Conservation (phyloP, 2,329 filamentous ascomycete genomes). For the Colletotrichum sp. region DNA sequence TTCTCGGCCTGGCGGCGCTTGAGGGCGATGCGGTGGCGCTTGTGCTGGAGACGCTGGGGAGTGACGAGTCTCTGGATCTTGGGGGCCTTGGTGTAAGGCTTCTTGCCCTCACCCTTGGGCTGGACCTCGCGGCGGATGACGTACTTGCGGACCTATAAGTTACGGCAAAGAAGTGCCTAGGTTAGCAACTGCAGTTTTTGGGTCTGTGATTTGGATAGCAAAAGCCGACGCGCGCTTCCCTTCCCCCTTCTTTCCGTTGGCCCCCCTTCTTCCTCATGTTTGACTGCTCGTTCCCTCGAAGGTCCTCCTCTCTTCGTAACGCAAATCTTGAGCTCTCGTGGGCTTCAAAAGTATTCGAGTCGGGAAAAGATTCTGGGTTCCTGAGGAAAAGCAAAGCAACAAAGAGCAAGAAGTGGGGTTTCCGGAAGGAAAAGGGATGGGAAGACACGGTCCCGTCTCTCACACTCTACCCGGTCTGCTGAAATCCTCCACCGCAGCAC, state of each 20-base stretch:
- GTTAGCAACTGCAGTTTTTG: slow-evolving; percentile 36
- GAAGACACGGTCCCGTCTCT: slow-evolving; percentile 43
- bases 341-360: slow-evolving; percentile 21
- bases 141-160: slow-evolving; percentile 91
- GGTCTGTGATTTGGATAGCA: neutral
- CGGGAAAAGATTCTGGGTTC: neutral
- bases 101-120: slow-evolving; percentile 97
- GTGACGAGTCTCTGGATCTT: slow-evolving; percentile 99
- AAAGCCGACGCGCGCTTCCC: slow-evolving; percentile 11
- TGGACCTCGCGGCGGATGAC: slow-evolving; percentile 98
- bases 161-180: slow-evolving; percentile 24
- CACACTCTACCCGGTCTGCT: slow-evolving; percentile 64
- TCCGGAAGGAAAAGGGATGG: slow-evolving; percentile 4
- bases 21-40: slow-evolving; percentile 96
- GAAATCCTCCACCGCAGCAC: slow-evolving; percentile 48
- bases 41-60: slow-evolving; percentile 99
- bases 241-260: neutral
- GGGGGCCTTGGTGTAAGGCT: slow-evolving; percentile 99
- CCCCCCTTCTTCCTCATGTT: neutral
- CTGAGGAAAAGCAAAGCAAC: neutral
- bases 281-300: neutral
- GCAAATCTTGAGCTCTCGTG: slow-evolving; percentile 9
- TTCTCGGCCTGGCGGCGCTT: slow-evolving; percentile 98
- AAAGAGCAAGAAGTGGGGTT: neutral
- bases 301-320: neutral